Evolutionary conservation across 768 basidiomycete genomes (phyloP).

Genomic region (Arthromyces matolae): DNA sequence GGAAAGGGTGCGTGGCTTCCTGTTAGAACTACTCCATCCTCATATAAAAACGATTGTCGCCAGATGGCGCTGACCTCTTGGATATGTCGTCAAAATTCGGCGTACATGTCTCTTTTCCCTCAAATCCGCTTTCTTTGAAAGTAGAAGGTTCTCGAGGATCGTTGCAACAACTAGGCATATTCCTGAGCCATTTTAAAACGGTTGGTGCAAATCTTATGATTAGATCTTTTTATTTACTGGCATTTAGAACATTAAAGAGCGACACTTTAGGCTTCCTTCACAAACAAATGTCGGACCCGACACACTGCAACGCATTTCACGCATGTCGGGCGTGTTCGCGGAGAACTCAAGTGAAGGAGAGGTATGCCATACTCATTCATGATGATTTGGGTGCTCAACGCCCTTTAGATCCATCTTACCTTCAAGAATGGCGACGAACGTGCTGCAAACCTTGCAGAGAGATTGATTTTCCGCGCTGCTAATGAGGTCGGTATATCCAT

Average conservation of each 20-base stretch:
- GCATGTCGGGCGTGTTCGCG: conserved; percentile 58
- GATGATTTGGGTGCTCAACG: not conserved
- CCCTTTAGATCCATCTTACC: conserved; percentile 53
- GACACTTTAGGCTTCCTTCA: conserved; percentile 42
- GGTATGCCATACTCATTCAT: conserved; percentile 26
- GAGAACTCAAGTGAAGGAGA: conserved; percentile 49
- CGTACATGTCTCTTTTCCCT: conserved; percentile 56
- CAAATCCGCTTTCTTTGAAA: conserved; percentile 53
- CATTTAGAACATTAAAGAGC: conserved; percentile 37
- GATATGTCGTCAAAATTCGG: conserved; percentile 56
- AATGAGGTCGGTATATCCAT: conserved; percentile 41
- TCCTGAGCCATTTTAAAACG: conserved; percentile 45
- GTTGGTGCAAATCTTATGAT: conserved; percentile 29
- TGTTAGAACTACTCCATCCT: not conserved
- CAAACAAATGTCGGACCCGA: conserved; percentile 38
- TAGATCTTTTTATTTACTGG: conserved; percentile 5
- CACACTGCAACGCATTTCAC: conserved; percentile 64
- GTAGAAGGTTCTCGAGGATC: conserved; percentile 56
- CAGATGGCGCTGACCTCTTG: conserved; percentile 65
- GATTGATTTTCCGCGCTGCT: conserved; percentile 48
- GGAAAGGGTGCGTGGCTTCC: conserved; percentile 58
- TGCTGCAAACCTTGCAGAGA: conserved; percentile 42
- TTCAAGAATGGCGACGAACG: conserved; percentile 38
- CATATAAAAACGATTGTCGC: conserved; percentile 4
- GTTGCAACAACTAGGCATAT: conserved; percentile 43